Evolutionary conservation across 805 yeast genomes (phyloP).

Genomic region (Monosporozyma unispora): DNA sequence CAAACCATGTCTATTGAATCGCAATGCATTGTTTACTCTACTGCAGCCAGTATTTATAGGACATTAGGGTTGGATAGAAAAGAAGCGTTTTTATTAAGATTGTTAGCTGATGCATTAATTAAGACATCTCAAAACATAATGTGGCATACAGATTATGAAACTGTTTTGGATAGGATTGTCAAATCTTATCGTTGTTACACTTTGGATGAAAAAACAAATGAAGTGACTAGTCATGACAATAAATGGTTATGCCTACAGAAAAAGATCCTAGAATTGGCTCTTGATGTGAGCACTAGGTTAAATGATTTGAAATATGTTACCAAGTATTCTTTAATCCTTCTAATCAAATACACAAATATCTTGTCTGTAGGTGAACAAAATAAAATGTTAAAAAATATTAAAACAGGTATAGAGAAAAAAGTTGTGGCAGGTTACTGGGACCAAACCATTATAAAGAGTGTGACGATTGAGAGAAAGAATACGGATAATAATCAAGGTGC

Average conservation of each 20-base stretch:
- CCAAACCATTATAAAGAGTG: constrained; percentile 48
- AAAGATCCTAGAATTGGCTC: constrained; percentile 43
- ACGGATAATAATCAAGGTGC: constrained; percentile 8
- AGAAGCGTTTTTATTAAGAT: constrained; percentile 56
- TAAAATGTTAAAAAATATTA: constrained; percentile 24
- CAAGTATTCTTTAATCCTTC: constrained; percentile 42
- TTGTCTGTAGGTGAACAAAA: constrained; percentile 52
- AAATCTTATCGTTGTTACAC: constrained; percentile 37
- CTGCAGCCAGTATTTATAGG: constrained; percentile 56
- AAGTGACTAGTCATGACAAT: constrained; percentile 22
- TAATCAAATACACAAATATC: constrained; percentile 47
- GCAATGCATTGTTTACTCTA: constrained; percentile 55
- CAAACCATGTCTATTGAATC: constrained; percentile 38
- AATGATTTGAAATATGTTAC: constrained; percentile 38
- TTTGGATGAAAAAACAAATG: constrained; percentile 34
- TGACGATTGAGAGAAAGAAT: constrained; percentile 31
- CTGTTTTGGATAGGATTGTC: constrained; percentile 42
- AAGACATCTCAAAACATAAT: constrained; percentile 30
- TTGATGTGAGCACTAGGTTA: constrained; percentile 45
- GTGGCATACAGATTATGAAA: constrained; percentile 30
- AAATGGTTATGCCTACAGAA: constrained; percentile 54
- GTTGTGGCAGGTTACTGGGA: constrained; percentile 57
- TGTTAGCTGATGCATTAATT: constrained; percentile 45
- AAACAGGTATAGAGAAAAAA: constrained; percentile 20
- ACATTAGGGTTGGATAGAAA: constrained; percentile 57